phyloP scores from a whole-genome alignment of 1,284 basidiomycete species.

The Neonothopanus nambi region DNA sequence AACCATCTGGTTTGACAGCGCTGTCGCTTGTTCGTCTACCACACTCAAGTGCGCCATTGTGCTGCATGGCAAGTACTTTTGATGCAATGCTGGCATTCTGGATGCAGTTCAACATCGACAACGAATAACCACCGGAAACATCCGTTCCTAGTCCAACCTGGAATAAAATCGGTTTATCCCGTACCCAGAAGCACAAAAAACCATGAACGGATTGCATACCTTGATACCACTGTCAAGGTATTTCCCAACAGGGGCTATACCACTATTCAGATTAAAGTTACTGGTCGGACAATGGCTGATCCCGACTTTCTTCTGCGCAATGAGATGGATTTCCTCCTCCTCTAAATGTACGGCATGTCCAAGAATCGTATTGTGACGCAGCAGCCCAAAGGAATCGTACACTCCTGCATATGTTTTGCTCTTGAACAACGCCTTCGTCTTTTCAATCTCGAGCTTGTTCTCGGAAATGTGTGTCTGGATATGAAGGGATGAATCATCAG shows the following conservation, averaged over 20 bases:
- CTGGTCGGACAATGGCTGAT: slow-evolving; percentile 92
- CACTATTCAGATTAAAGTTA: slow-evolving; percentile 89
- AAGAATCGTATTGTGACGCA: slow-evolving; percentile 83
- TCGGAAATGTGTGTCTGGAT: slow-evolving; percentile 96
- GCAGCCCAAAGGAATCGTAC: slow-evolving; percentile 82
- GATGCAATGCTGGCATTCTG: slow-evolving; percentile 82
- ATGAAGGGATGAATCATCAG: slow-evolving; percentile 55
- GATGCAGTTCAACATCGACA: slow-evolving; percentile 82
- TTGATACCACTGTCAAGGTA: slow-evolving; percentile 93
- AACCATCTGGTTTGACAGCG: slow-evolving; percentile 45
- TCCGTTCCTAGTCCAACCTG: slow-evolving; percentile 91
- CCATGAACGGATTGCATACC: slow-evolving; percentile 40
- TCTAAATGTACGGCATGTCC: slow-evolving; percentile 87
- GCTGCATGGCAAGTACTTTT: slow-evolving; percentile 64
- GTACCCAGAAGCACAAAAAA: slow-evolving; percentile 29
- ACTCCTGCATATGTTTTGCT: slow-evolving; percentile 68
- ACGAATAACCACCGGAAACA: slow-evolving; percentile 83
- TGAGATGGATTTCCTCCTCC: slow-evolving; percentile 78
- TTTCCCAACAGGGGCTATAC: slow-evolving; percentile 76
- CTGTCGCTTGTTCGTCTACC: slow-evolving; percentile 14
- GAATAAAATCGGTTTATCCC: not conserved
- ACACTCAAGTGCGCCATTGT: slow-evolving; percentile 13
- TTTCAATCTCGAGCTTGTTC: slow-evolving; percentile 72
- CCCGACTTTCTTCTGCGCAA: slow-evolving; percentile 69
- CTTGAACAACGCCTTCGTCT: slow-evolving; percentile 66